phyloP scores from a whole-genome alignment of 768 basidiomycete species.

The Sporobolomyces phaffii region DNA sequence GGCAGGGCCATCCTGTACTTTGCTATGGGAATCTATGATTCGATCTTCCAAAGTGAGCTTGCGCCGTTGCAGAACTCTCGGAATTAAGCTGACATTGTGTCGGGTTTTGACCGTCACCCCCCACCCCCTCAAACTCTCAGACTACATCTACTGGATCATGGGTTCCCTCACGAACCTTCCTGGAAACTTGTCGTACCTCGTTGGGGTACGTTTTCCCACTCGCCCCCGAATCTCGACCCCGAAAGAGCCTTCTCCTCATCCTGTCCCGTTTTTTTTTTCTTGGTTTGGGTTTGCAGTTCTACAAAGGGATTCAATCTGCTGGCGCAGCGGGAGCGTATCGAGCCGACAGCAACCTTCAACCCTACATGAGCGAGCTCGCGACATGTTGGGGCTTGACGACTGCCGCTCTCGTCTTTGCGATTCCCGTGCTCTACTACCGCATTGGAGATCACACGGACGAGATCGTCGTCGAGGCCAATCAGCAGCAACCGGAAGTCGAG shows the following conservation, averaged over 20 bases:
- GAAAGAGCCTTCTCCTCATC: no score
- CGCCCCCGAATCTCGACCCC: no score
- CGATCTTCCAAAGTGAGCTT: constrained; percentile 67
- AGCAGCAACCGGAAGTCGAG: not conserved
- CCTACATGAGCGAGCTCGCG: constrained; percentile 24
- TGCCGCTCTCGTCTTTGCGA: constrained; percentile 17
- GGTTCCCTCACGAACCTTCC: constrained; percentile 80
- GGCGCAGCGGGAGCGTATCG: constrained; percentile 38
- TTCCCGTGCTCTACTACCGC: constrained; percentile 20
- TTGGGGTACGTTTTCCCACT: constrained; percentile 54
- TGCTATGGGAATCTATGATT: constrained; percentile 67
- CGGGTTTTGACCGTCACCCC: no score
- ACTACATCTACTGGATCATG: constrained; percentile 31
- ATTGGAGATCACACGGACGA: constrained; percentile 18
- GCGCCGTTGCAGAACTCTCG: no score
- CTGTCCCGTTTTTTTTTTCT: no score
- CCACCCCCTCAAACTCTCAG: no score
- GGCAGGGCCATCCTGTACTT: constrained; percentile 54
- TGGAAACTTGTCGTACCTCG: constrained; percentile 68
- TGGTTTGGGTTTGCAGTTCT: not conserved
- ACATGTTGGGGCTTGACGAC: constrained; percentile 20
- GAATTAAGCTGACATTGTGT: not conserved
- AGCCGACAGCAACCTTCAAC: constrained; percentile 19
- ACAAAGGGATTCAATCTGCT: constrained; percentile 46
- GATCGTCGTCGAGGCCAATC: not conserved